Conservation (phyloP, 768 basidiomycete genomes). For the Royoungia palumana region DNA sequence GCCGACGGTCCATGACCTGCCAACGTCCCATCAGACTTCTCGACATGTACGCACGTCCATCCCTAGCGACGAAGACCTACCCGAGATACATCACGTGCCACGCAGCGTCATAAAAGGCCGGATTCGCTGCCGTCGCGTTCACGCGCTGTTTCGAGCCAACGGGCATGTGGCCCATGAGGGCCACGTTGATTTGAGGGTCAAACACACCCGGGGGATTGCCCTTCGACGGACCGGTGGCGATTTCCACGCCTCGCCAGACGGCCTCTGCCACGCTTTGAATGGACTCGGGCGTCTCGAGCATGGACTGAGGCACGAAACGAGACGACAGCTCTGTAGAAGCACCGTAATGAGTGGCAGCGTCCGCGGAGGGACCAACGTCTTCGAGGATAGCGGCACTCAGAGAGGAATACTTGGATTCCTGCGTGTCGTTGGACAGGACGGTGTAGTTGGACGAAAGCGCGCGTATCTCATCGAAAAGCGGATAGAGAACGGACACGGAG, state of each 20-base stretch:
- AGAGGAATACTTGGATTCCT: constrained; percentile 11
- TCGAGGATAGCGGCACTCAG: constrained; percentile 7
- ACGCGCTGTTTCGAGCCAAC: not conserved
- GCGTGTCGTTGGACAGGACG: constrained; percentile 14
- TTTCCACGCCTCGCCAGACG: constrained; percentile 19
- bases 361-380: constrained; percentile 12
- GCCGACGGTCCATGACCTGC: constrained; percentile 16
- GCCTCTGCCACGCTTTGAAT: constrained; percentile 12
- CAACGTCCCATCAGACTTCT: too few relatives aligned
- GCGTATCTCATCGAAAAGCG: constrained; percentile 17
- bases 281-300: constrained; percentile 4
- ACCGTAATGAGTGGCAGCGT: constrained; percentile 10
- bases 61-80: constrained; percentile 5
- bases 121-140: constrained; percentile 17
- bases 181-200: not conserved
- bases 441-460: constrained; percentile 14
- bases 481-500: constrained; percentile 6
- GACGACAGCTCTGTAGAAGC: constrained; percentile 15
- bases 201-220: not conserved
- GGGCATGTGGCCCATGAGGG: constrained; percentile 10
- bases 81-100: constrained; percentile 15
- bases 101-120: constrained; percentile 8
- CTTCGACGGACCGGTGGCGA: constrained; percentile 6
- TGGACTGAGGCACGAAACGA: constrained; percentile 17
- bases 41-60: too few relatives aligned